These are phyloP conservation scores for Leccinum broughii DNA, from an alignment of 768 basidiomycete species.

Conservation along the genomic window DNA sequence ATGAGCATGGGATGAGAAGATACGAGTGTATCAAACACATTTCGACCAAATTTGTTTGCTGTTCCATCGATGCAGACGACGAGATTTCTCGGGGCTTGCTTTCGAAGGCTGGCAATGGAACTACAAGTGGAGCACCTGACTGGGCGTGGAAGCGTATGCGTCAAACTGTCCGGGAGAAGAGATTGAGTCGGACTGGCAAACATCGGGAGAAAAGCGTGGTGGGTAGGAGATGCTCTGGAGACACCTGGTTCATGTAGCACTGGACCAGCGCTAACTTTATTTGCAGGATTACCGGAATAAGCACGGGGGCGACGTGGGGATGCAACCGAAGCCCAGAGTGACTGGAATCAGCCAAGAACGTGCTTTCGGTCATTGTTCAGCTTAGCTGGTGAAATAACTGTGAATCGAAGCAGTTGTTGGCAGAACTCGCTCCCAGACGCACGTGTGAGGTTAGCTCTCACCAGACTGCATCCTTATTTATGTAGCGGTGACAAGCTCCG, in stretches of 20 bases:
- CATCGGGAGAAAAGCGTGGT: not conserved
- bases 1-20: not conserved
- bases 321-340: too few species aligned
- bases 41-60: slow-evolving; percentile 22
- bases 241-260: not conserved
- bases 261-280: not conserved
- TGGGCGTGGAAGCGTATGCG: not conserved
- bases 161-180: slow-evolving; percentile 3
- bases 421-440: not conserved
- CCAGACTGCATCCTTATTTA: not conserved
- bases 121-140: slow-evolving; percentile 14
- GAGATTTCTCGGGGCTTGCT: slow-evolving; percentile 12
- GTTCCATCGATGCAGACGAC: slow-evolving; percentile 23
- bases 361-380: not conserved
- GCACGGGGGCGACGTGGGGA: too few species aligned
- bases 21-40: not conserved
- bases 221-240: not conserved
- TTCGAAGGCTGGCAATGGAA: slow-evolving; percentile 1
- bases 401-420: not conserved
- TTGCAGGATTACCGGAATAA: too few species aligned
- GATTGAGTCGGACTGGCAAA: slow-evolving; percentile 9
- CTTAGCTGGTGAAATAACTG: not conserved
- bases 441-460: not conserved
- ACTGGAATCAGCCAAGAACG: not conserved
- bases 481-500: not conserved